A percentile compares a stretch with the other conserved stretches of the same genome.
Evolutionary conservation across 805 yeast species (phyloP).

Genomic region (Pichia kluyveri): DNA sequence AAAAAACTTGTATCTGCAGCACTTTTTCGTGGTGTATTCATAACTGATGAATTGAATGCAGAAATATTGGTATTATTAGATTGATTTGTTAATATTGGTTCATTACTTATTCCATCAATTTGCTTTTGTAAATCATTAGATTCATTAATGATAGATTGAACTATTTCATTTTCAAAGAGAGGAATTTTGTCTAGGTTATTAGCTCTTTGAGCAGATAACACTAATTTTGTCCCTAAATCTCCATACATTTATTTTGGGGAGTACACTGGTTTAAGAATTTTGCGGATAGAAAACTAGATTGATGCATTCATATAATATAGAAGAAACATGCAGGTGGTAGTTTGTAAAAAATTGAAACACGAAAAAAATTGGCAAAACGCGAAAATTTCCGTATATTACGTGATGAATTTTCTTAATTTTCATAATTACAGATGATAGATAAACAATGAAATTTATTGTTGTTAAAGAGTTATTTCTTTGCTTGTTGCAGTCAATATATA

Average conservation of each 20-base stretch:
- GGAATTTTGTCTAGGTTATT: slow-evolving; percentile 58
- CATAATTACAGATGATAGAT: too few relatives aligned
- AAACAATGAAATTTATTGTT: too few relatives aligned
- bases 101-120: slow-evolving; percentile 28
- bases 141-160: slow-evolving; percentile 65
- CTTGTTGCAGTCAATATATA: too few relatives aligned
- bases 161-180: slow-evolving; percentile 60
- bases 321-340: too few relatives aligned
- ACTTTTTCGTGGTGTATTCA: slow-evolving; percentile 3
- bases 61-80: neutral
- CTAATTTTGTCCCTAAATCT: slow-evolving; percentile 74
- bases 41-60: neutral
- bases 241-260: slow-evolving; percentile 64
- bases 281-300: too few relatives aligned
- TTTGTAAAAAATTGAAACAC: too few relatives aligned
- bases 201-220: slow-evolving; percentile 77
- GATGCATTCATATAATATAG: too few relatives aligned
- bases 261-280: too few relatives aligned
- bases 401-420: too few relatives aligned
- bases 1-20: slow-evolving; percentile 1
- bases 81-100: slow-evolving; percentile 10
- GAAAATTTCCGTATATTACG: too few relatives aligned
- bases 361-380: neutral
- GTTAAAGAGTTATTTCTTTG: too few relatives aligned
- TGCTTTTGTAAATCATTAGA: slow-evolving; percentile 52